These are phyloP conservation scores for Lumnitzera littorea DNA, from an alignment of 345 rosid genomes.

Conservation along the genomic window DNA sequence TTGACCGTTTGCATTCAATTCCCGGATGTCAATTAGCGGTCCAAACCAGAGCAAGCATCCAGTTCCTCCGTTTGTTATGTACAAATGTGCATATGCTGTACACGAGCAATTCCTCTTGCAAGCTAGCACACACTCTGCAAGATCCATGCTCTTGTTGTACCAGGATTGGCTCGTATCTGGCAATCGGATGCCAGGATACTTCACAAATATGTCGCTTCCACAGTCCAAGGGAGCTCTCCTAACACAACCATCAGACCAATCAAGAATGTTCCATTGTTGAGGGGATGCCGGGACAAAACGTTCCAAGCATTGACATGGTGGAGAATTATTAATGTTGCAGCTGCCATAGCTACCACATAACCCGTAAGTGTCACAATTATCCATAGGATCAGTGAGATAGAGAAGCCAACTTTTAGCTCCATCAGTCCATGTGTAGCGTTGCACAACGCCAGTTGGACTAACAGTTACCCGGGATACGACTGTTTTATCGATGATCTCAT, in stretches of 20 bases:
- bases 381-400: constrained; percentile 23
- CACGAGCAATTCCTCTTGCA: not conserved
- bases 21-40: not conserved
- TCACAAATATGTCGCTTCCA: not conserved
- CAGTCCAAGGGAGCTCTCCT: not conserved
- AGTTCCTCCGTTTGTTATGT: not conserved
- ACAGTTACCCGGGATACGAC: constrained; percentile 14
- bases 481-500: constrained; percentile 7
- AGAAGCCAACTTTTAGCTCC: constrained; percentile 11
- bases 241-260: not conserved
- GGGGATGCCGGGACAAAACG: not conserved
- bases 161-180: not conserved
- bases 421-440: constrained; percentile 24
- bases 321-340: constrained; percentile 9
- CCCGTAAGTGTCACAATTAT: constrained; percentile 22
- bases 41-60: constrained; percentile 3
- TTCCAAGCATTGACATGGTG: constrained; percentile 1
- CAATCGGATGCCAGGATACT: not conserved
- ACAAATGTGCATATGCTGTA: not conserved
- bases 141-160: not conserved
- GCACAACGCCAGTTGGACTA: constrained; percentile 10
- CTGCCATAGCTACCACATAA: constrained; percentile 29
- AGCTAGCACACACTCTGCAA: not conserved
- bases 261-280: not conserved
- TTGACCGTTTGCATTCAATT: constrained; percentile 10